Percentiles rank a stretch among this genome's conserved stretches.
Conservation (phyloP, 2,329 filamentous ascomycete species). For the Westerdykella sp. region DNA sequence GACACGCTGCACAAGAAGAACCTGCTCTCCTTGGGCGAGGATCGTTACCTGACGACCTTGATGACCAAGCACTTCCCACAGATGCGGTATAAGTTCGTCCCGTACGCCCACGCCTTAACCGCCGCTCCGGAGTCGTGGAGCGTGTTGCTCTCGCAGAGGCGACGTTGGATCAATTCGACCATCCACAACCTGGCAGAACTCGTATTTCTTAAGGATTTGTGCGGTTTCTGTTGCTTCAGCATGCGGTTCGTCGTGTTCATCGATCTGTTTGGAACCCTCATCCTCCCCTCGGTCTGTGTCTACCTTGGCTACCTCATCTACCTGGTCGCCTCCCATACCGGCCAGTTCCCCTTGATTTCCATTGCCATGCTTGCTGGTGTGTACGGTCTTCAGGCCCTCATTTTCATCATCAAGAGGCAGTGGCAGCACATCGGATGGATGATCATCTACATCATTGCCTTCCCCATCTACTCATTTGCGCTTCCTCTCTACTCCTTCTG, state of each 20-base stretch:
- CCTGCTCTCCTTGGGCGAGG: constrained; percentile 84
- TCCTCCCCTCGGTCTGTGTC: constrained; percentile 79
- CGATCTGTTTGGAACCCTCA: constrained; percentile 86
- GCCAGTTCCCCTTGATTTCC: constrained; percentile 79
- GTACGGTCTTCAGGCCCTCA: constrained; percentile 90
- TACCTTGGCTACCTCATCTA: constrained; percentile 90
- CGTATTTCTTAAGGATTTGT: constrained; percentile 85
- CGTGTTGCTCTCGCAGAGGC: constrained; percentile 91
- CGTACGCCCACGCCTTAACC: constrained; percentile 87
- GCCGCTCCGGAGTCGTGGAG: constrained; percentile 92
- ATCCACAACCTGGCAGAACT: constrained; percentile 93
- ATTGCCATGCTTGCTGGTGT: constrained; percentile 84
- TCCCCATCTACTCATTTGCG: constrained; percentile 85
- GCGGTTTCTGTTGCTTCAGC: constrained; percentile 97
- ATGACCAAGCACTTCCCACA: constrained; percentile 97
- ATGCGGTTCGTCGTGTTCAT: constrained; percentile 97
- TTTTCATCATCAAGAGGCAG: constrained; percentile 93
- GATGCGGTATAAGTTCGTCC: constrained; percentile 95
- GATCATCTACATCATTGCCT: constrained; percentile 96
- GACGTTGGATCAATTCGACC: constrained; percentile 99
- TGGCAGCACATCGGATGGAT: constrained; percentile 99
- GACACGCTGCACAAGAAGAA: constrained; percentile 97
- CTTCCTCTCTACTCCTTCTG: constrained; percentile 97
- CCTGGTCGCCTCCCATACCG: constrained; percentile 58
- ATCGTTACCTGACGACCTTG: constrained; percentile 92